A percentile compares a stretch with the other conserved stretches of the same genome.
phyloP scores from a whole-genome alignment of 768 basidiomycete species.

The Naganishia antarctica region DNA sequence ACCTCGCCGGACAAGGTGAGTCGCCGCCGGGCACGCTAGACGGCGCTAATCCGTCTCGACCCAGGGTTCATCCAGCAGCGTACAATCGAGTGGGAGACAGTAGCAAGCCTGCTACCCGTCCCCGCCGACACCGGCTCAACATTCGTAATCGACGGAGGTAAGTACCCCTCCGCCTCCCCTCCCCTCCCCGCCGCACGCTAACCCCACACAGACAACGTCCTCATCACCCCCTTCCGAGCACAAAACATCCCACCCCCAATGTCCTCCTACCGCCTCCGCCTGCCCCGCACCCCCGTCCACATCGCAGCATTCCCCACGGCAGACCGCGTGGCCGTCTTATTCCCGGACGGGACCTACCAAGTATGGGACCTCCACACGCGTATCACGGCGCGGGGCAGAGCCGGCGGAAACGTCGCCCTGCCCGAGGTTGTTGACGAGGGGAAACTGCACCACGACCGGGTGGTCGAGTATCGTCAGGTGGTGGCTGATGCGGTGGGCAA shows the following conservation, averaged over 20 bases:
- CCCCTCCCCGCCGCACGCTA: neutral
- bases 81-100: constrained; percentile 74
- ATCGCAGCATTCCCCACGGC: constrained; percentile 58
- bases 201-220: constrained; percentile 58
- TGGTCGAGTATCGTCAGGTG: constrained; percentile 31
- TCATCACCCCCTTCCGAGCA: constrained; percentile 85
- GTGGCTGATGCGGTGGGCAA: constrained; percentile 10
- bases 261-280: constrained; percentile 60
- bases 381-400: constrained; percentile 46
- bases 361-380: constrained; percentile 68
- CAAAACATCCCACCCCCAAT: constrained; percentile 99
- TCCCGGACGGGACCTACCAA: constrained; percentile 64
- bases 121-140: constrained; percentile 78
- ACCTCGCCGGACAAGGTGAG: constrained; percentile 66
- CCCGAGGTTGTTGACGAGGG: constrained; percentile 35
- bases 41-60: neutral
- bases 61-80: constrained; percentile 54
- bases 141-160: constrained; percentile 83
- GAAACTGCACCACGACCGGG: constrained; percentile 26
- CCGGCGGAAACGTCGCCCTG: constrained; percentile 45
- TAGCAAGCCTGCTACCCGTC: constrained; percentile 56
- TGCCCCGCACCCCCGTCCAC: constrained; percentile 58
- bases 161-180: constrained; percentile 44
- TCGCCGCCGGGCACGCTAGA: neutral
- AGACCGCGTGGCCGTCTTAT: constrained; percentile 64